Base-by-base conservation (phyloP, 2,329 filamentous ascomycete species). In the Ramularia endophylla region DNA sequence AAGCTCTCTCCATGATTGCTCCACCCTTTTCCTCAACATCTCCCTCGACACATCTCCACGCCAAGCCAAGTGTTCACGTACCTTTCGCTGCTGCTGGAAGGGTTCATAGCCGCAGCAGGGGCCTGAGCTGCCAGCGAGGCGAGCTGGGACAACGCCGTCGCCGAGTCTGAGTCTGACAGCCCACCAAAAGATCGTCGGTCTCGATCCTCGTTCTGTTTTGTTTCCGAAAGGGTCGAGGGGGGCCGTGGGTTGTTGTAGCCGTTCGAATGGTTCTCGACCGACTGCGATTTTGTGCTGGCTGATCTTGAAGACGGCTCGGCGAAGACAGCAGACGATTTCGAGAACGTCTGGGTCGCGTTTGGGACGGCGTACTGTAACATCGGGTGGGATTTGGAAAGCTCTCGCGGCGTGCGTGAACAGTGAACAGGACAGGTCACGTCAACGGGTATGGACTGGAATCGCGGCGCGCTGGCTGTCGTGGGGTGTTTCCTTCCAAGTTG, bases 241-340 rank as follows among this genome's bases (percentile, higher is more conserved):
- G 71, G 72, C 33, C 73, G 68, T 38, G 75, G 73, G 40, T 72
- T 71, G 30, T 73, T 69, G 51, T 69, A 64, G 43, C 65, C 67
- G 55, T 70, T 64, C 37, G 31, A 33, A 39, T 43, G 37, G 35
- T 27, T 27, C 12, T 44, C 41, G 30, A 34, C 8, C 9, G 9
- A 8, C 11, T 27, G 33, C 4, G 27, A 33, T n/a, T 15, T 18
- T 27, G 33, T 34, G 40, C 30, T 41, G 12, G 38, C 34, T 18
- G 44, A 28, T 36, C 32, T 40, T 15, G 41, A 44, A n/a, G 41
- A 28, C 25, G 49, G 46, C 16, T 54, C 46, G 18, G 53, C 45
- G 31, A 52, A 54, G n/a, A 50, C 42, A 8, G 47, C 40, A 8
- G 50, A 33, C 11, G 44, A 37, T 35, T 42, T 43, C 31, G 41